A percentile compares a stretch with the other conserved stretches of the same genome.
Conservation (phyloP, 1,139 yeast species). For the Schwanniomyces etchellsii region DNA sequence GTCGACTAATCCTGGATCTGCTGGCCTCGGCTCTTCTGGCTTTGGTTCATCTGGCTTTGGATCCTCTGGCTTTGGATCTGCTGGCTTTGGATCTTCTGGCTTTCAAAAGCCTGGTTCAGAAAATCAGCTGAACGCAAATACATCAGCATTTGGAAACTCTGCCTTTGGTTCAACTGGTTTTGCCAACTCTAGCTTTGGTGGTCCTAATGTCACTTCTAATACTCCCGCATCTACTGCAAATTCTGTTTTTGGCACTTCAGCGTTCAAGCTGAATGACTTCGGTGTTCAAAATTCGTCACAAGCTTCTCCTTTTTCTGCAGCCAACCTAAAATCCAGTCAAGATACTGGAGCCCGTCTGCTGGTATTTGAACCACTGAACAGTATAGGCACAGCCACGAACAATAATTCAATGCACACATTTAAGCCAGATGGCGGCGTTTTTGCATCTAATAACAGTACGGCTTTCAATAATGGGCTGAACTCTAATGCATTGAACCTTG, state of each 20-base stretch:
- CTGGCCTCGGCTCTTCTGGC: slow-evolving; percentile 9
- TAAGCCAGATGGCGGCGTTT: background rate
- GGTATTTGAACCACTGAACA: slow-evolving; percentile 4
- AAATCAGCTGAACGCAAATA: background rate
- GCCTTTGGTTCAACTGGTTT: slow-evolving; percentile 7
- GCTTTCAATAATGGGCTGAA: too few species aligned
- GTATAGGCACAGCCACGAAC: slow-evolving; percentile 1
- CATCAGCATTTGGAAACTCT: slow-evolving; percentile 7
- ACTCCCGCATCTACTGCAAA: slow-evolving; percentile 2
- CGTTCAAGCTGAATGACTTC: slow-evolving; percentile 5
- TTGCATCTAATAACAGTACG: background rate
- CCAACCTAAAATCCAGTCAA: background rate
- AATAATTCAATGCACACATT: background rate
- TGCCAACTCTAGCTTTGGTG: slow-evolving; percentile 2
- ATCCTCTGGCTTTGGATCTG: slow-evolving; percentile 4
- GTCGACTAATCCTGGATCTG: slow-evolving; percentile 11
- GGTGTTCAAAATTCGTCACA: slow-evolving; percentile 4
- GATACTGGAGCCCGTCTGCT: slow-evolving; percentile 6
- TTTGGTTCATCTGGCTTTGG: slow-evolving; percentile 7
- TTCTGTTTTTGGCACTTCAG: slow-evolving; percentile 12
- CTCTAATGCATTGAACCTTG: background rate
- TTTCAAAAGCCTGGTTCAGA: slow-evolving; percentile 7
- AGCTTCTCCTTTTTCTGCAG: slow-evolving; percentile 1
- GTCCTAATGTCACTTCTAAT: slow-evolving; percentile 1
- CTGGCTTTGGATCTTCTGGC: slow-evolving; percentile 6